A percentile compares a stretch with the other conserved stretches of the same genome.
Evolutionary conservation across 2,329 filamentous ascomycete species (phyloP).

Genomic region (Gremmenia infestans): DNA sequence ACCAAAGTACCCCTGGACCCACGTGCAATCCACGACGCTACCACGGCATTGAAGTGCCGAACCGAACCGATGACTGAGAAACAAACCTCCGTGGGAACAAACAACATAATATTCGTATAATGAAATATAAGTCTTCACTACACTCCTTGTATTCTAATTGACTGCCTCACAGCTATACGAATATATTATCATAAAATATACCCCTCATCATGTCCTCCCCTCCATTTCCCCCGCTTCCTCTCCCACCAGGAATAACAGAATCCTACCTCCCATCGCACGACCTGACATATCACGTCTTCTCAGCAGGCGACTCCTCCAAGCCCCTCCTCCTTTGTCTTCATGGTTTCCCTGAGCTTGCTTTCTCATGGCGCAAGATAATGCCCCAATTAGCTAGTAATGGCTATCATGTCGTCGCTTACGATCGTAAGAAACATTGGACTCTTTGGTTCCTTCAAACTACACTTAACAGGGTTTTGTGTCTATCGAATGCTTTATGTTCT

Average conservation of each 20-base stretch:
- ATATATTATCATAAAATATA: not conserved
- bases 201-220: not conserved
- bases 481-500: no score
- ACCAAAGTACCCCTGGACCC: no score
- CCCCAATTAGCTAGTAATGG: constrained; percentile 52
- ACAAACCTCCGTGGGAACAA: no score
- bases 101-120: no score
- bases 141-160: constrained; percentile 1
- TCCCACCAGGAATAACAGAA: constrained; percentile 50
- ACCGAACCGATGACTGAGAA: no score
- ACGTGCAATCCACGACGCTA: no score
- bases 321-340: constrained; percentile 59
- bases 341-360: constrained; percentile 65
- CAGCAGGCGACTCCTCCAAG: constrained; percentile 41
- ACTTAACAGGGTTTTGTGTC: no score
- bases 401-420: constrained; percentile 62
- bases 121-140: no score
- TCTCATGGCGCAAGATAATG: constrained; percentile 63
- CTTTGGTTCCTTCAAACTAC: no score
- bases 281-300: constrained; percentile 57
- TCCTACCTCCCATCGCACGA: constrained; percentile 54
- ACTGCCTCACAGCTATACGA: not conserved
- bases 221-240: constrained; percentile 32
- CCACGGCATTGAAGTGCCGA: no score
- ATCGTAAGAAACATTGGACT: constrained; percentile 34